Percentiles rank a stretch among this genome's conserved stretches.
phyloP scores from a whole-genome alignment of 176 grass and related monocot species.

The Puccinellia tenuiflora region DNA sequence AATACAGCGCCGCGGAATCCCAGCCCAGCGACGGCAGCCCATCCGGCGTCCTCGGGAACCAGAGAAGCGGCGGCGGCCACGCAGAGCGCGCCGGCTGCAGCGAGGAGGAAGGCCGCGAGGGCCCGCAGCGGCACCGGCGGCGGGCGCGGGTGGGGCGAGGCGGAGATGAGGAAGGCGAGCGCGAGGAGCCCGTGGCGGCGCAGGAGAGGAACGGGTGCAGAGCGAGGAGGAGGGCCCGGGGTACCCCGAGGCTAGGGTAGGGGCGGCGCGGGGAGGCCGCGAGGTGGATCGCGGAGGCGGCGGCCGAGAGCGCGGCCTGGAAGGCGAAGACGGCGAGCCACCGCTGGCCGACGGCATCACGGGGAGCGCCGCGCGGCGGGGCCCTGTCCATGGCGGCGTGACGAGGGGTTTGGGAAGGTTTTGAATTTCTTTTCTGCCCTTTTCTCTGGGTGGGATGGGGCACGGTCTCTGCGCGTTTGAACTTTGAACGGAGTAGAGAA shows the following conservation, averaged over 20 bases:
- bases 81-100: conserved; percentile 27
- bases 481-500: neutral
- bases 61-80: conserved; percentile 23
- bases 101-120: conserved; percentile 33
- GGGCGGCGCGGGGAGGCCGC: conserved; percentile 19
- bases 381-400: conserved; percentile 40
- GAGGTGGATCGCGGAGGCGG: conserved; percentile 33
- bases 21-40: conserved; percentile 27
- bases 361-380: conserved; percentile 28
- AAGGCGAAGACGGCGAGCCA: conserved; percentile 45
- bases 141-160: conserved; percentile 38
- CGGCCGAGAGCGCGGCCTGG: conserved; percentile 33
- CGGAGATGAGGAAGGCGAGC: conserved; percentile 49
- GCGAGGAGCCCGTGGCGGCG: conserved; percentile 50
- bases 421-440: neutral
- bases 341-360: conserved; percentile 51
- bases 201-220: conserved; percentile 47
- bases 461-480: neutral
- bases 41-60: conserved; percentile 28
- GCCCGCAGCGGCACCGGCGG: conserved; percentile 20
- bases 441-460: too few relatives aligned
- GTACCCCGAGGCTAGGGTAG: conserved; percentile 25
- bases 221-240: conserved; percentile 24
- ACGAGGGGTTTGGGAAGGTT: conserved; percentile 42
- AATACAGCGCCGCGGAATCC: conserved; percentile 46